Conservation (phyloP, 768 basidiomycete genomes). For the Tylopilus felleus region DNA sequence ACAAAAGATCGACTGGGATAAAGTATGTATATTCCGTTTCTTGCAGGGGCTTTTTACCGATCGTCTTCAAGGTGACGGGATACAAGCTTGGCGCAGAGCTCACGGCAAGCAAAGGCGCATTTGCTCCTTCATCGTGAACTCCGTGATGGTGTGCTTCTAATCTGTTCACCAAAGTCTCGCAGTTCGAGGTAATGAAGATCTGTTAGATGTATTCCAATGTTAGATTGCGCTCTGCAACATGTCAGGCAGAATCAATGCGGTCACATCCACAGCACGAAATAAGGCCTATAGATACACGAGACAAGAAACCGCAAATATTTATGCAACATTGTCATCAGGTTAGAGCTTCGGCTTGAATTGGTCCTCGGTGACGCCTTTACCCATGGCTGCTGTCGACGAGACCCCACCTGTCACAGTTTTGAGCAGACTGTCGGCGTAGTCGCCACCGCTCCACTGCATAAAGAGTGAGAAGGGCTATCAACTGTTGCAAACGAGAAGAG, state of each 20-base stretch:
- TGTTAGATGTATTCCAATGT: background rate
- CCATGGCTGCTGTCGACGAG: conserved; percentile 98
- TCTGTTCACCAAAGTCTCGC: background rate
- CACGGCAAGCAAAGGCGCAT: conserved; percentile 59
- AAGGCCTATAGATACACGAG: conserved; percentile 4
- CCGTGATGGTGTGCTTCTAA: background rate
- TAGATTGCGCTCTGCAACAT: background rate
- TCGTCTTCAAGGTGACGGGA: conserved; percentile 41
- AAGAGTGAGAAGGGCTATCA: conserved; percentile 13
- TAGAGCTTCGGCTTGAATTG: conserved; percentile 65
- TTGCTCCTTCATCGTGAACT: conserved; percentile 32
- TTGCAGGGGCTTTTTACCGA: background rate
- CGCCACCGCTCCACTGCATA: conserved; percentile 86
- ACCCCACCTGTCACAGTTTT: conserved; percentile 98
- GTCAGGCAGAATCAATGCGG: background rate
- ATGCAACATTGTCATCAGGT: conserved; percentile 5
- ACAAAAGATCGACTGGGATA: conserved; percentile 96
- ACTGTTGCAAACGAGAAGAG: background rate
- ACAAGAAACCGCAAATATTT: background rate
- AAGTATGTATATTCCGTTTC: conserved; percentile 41
- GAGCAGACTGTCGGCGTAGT: conserved; percentile 86
- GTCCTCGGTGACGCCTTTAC: conserved; percentile 88
- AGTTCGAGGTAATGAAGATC: conserved; percentile 7
- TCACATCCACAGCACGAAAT: background rate
- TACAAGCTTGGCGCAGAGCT: conserved; percentile 79